phyloP scores from a whole-genome alignment of 306 rosid species.

The Spatholobus suberectus region DNA sequence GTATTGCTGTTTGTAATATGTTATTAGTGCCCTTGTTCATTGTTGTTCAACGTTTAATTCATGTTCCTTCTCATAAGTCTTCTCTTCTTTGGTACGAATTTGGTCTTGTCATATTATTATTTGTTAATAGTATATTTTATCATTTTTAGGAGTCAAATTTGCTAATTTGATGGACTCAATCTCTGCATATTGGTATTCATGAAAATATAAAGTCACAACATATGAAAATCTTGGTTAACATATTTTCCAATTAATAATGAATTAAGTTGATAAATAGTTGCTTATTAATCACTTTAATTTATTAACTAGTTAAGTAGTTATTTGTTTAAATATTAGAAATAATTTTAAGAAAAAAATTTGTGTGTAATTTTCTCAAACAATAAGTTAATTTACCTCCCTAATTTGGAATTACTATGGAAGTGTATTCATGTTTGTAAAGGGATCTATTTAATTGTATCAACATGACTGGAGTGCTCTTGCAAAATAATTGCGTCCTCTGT shows the following conservation, averaged over 20 bases:
- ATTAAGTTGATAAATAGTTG: neutral
- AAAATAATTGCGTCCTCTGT: no score
- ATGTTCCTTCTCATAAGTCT: neutral
- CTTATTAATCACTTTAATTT: neutral
- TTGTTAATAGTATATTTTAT: neutral
- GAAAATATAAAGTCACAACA: neutral
- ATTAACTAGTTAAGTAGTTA: neutral
- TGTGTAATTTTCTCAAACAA: neutral
- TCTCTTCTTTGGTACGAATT: neutral
- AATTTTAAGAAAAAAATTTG: neutral
- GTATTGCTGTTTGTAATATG: no score
- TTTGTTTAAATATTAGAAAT: neutral
- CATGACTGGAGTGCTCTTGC: neutral
- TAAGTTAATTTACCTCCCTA: neutral
- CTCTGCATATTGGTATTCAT: neutral
- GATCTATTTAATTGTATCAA: neutral
- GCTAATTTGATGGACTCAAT: neutral
- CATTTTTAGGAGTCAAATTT: neutral
- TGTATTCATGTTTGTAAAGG: neutral
- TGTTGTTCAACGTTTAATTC: neutral
- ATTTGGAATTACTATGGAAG: neutral
- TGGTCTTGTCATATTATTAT: neutral
- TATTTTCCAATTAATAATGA: neutral
- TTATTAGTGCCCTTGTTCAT: neutral
- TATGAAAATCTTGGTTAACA: neutral